phyloP scores from a whole-genome alignment of 2,329 filamentous ascomycete species.

The Tolypocladium endophyticum region DNA sequence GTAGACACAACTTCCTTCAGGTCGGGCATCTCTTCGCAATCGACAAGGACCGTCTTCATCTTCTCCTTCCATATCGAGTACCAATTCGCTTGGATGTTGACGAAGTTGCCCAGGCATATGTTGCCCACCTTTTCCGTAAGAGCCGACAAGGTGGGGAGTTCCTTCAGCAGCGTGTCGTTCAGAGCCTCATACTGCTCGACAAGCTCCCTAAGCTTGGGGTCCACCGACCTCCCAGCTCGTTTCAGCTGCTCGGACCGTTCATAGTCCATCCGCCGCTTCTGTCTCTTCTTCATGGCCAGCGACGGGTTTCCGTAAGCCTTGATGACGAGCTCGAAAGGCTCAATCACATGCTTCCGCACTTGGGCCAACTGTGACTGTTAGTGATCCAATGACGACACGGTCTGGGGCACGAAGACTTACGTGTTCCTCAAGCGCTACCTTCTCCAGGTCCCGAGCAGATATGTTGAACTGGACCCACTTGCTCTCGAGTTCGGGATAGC shows the following conservation, averaged over 20 bases:
- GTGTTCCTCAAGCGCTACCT: constrained; percentile 74
- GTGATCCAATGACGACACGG: not conserved
- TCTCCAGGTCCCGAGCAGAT: constrained; percentile 76
- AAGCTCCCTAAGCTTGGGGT: constrained; percentile 73
- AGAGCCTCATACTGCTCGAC: constrained; percentile 85
- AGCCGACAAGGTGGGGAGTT: constrained; percentile 73
- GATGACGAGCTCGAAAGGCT: constrained; percentile 70
- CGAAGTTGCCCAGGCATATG: constrained; percentile 71
- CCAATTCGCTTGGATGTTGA: constrained; percentile 78
- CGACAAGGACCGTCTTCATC: constrained; percentile 62
- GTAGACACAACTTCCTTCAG: constrained; percentile 63
- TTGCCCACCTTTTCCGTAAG: constrained; percentile 78
- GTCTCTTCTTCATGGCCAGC: constrained; percentile 84
- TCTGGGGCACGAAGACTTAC: constrained; percentile 36
- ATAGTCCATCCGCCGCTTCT: constrained; percentile 85
- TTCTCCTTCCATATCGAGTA: constrained; percentile 76
- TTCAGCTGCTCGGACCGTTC: constrained; percentile 70
- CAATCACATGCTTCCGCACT: constrained; percentile 73
- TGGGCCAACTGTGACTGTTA: constrained; percentile 37
- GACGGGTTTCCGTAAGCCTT: constrained; percentile 75
- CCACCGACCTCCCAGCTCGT: constrained; percentile 72
- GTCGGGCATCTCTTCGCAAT: constrained; percentile 51
- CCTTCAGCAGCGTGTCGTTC: constrained; percentile 87
- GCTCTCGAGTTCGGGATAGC: constrained; percentile 76
- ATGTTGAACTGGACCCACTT: constrained; percentile 91